Evolutionary conservation across 164 flowering plant species (phyloP).

Genomic region (Kalanchoe fedtschenkoi): DNA sequence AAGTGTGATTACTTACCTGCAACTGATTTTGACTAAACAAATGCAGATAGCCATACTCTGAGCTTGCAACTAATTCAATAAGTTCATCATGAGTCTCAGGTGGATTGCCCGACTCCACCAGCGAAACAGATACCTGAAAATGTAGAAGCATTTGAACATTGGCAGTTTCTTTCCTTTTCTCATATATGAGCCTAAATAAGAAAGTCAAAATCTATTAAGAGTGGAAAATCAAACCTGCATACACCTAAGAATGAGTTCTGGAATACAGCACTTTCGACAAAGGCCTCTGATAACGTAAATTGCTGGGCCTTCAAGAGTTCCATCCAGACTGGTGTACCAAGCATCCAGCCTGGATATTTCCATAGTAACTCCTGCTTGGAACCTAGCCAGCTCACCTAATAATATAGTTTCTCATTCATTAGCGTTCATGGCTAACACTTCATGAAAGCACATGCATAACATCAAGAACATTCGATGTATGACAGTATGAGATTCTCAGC

Average conservation of each 20-base stretch:
- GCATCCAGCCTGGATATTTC: slow-evolving; percentile 92
- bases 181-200: no score
- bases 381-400: slow-evolving; percentile 78
- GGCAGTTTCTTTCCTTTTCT: neutral
- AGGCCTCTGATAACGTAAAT: slow-evolving; percentile 75
- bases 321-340: slow-evolving; percentile 67
- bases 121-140: slow-evolving; percentile 76
- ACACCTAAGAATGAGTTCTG: slow-evolving; percentile 79
- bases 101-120: slow-evolving; percentile 45
- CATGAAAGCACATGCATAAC: neutral
- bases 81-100: slow-evolving; percentile 62
- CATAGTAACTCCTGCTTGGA: slow-evolving; percentile 86
- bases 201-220: neutral
- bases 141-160: neutral
- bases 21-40: slow-evolving; percentile 88
- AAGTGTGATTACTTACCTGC: slow-evolving; percentile 42
- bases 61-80: slow-evolving; percentile 61
- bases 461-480: neutral
- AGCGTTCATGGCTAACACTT: neutral
- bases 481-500: neutral
- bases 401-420: neutral
- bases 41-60: slow-evolving; percentile 51
- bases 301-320: slow-evolving; percentile 59
- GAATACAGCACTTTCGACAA: slow-evolving; percentile 88
- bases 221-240: slow-evolving; percentile 56